Evolutionary conservation across 225 moss, liverwort and hornwort species (phyloP), one percentile per base, ranked within the genome.

Genomic region (Neckera pumila): DNA sequence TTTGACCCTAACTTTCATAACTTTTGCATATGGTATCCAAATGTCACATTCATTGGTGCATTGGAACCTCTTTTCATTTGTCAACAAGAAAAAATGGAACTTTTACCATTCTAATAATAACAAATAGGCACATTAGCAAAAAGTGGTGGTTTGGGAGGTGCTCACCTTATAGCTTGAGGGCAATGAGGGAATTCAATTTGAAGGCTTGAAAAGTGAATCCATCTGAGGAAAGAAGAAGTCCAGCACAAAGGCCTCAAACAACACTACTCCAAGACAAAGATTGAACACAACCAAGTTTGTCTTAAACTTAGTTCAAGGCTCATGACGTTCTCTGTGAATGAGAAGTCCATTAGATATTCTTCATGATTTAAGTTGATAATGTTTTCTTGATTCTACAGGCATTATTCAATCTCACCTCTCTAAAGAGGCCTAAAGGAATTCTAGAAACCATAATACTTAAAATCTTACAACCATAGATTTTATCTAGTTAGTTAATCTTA

Each of bases 231-330:
- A 36, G 20, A 36, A 8, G 20, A 67, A 36, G 12, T n/a, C 21
- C 2, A n/a, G 1, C 3, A 9, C 0, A 0, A 67, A 67, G 12
- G n/a, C 2, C n/a, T n/a, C 21, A n/a, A 67, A 21, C 6, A 36
- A 12, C n/a, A 67, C 2, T 7, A 1, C 1, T 6, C 4, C 21
- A n/a, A 12, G n/a, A 22, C n/a, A n/a, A 67, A 21, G 12, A n/a
- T 7, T 3, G 21, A 36, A 66, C 2, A n/a, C 25, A 21, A 11
- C 12, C 9, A 67, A n/a, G 6, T 21, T 21, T n/a, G 12, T 12
- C 21, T 20, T 40, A 71, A 40, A 40, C 5, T 70, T 40, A 25
- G 40, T 25, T 40, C 14, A 70, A 25, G 25, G 40, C 25, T 2
- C 3, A 14, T 70, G 8, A 40, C 14, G 25, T 70, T 40, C 1